phyloP scores from a whole-genome alignment of 108 stramenopile genomes.

The Epithemia pelagica region DNA sequence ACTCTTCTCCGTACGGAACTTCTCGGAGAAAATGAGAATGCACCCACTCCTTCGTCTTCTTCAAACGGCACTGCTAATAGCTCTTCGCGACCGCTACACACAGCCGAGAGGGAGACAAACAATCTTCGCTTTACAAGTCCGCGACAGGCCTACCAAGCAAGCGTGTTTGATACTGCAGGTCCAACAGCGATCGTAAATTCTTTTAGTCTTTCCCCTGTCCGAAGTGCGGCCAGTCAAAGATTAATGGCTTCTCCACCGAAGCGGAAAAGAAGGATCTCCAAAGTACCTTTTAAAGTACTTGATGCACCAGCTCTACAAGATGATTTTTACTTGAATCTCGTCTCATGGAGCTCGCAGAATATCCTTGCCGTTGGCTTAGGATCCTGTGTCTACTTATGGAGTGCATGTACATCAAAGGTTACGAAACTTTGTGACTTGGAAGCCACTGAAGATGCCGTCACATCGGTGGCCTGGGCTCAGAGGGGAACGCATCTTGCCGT shows the following conservation, averaged over 20 bases:
- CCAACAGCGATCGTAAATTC: constrained; percentile 61
- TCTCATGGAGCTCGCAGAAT: constrained; percentile 94
- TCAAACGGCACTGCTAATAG: constrained; percentile 38
- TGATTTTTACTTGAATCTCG: constrained; percentile 98
- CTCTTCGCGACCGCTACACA: not conserved
- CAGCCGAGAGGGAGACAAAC: constrained; percentile 20
- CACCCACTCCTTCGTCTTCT: constrained; percentile 22
- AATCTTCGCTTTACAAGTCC: constrained; percentile 55
- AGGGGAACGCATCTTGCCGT: constrained; percentile 89
- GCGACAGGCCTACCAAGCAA: constrained; percentile 49
- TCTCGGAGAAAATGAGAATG: constrained; percentile 74
- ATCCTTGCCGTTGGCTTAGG: constrained; percentile 98
- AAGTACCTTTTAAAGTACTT: constrained; percentile 96
- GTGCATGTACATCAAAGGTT: constrained; percentile 86
- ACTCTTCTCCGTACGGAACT: constrained; percentile 73
- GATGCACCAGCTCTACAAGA: constrained; percentile 97
- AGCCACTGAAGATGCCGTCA: constrained; percentile 56
- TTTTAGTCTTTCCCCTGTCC: constrained; percentile 64
- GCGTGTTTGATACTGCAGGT: constrained; percentile 27
- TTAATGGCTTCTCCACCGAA: constrained; percentile 54
- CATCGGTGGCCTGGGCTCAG: constrained; percentile 92
- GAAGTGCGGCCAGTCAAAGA: constrained; percentile 55
- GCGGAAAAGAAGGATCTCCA: constrained; percentile 72
- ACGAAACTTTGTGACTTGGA: constrained; percentile 83
- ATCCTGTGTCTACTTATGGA: constrained; percentile 90